Conservation (phyloP, 768 basidiomycete genomes). For the Tephrocybe sp. region DNA sequence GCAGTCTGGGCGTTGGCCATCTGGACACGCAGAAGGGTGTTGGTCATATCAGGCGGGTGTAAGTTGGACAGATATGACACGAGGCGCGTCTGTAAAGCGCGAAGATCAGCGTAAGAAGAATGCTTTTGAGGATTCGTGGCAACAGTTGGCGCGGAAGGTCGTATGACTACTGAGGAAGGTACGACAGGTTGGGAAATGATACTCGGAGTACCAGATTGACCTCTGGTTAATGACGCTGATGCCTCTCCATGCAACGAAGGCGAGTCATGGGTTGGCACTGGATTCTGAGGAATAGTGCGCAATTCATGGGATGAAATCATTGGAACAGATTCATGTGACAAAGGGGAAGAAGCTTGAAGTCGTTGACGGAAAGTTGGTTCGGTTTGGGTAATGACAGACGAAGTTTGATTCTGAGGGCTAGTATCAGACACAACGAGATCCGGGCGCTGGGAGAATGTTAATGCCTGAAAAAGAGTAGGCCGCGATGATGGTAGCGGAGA, state of each 20-base stretch:
- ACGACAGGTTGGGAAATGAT: not conserved
- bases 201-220: no score
- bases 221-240: no score
- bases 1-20: constrained; percentile 22
- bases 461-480: constrained; percentile 18
- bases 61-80: constrained; percentile 20
- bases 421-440: constrained; percentile 3
- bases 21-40: constrained; percentile 21
- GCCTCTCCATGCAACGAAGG: no score
- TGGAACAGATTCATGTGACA: no score
- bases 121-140: not conserved
- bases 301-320: no score
- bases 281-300: no score
- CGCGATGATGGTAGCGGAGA: constrained; percentile 12
- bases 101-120: constrained; percentile 16
- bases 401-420: not conserved
- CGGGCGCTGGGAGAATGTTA: constrained; percentile 8
- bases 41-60: constrained; percentile 13
- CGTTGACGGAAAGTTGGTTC: no score
- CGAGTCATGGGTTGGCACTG: no score
- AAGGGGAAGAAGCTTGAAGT: no score
- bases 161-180: not conserved
- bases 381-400: not conserved
- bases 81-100: constrained; percentile 21
- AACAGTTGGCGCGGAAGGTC: not conserved